phyloP scores from a whole-genome alignment of 2,329 filamentous ascomycete species.

The Aotearoamyces nothofagi region DNA sequence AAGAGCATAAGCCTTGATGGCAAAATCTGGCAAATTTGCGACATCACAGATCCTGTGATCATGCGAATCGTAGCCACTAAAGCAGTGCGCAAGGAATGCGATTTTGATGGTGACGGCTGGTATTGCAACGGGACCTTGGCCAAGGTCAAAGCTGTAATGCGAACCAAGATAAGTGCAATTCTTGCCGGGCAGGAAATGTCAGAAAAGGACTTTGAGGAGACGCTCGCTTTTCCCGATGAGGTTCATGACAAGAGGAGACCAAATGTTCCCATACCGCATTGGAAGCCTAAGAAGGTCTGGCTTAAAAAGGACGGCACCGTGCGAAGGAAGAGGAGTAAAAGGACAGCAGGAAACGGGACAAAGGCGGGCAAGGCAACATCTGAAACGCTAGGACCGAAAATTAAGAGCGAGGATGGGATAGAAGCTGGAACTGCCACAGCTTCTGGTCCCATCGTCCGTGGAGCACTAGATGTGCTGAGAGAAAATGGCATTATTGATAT shows the following conservation, averaged over 20 bases:
- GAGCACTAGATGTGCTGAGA: background rate
- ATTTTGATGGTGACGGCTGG: conserved; percentile 59
- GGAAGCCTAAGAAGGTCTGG: conserved; percentile 6
- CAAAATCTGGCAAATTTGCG: conserved; percentile 88
- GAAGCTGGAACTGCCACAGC: background rate
- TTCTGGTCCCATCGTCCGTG: background rate
- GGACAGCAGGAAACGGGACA: background rate
- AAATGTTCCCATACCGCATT: conserved; percentile 14
- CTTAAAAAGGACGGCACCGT: conserved; percentile 8
- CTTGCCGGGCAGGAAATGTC: conserved; percentile 36
- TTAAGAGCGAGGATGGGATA: background rate
- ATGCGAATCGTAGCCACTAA: conserved; percentile 47
- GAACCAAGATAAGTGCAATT: conserved; percentile 63
- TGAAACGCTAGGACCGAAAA: background rate
- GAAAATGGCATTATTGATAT: conserved; percentile 2
- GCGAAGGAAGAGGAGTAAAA: conserved; percentile 9
- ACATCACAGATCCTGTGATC: conserved; percentile 71
- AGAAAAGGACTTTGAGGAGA: conserved; percentile 29
- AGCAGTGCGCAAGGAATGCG: conserved; percentile 41
- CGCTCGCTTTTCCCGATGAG: conserved; percentile 22
- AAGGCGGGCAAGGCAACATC: background rate
- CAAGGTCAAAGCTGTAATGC: conserved; percentile 78
- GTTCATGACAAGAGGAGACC: conserved; percentile 10
- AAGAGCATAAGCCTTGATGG: conserved; percentile 60
- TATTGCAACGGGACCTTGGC: conserved; percentile 68